Conservation (phyloP, 441 rosid species). For the Gossypium lobatum region DNA sequence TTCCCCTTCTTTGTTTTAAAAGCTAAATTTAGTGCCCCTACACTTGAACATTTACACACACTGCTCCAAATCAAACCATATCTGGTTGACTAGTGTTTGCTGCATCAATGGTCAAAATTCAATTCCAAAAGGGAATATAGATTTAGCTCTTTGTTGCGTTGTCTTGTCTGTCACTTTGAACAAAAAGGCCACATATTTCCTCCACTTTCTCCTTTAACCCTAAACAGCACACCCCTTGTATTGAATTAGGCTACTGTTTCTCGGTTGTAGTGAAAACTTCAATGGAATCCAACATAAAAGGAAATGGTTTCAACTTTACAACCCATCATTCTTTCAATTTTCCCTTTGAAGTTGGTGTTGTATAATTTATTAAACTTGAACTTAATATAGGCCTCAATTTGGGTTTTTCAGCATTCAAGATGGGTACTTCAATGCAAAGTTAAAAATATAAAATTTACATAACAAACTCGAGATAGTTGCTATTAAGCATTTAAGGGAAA, state of each 20-base stretch:
- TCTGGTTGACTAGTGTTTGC: neutral
- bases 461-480: neutral
- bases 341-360: neutral
- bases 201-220: conserved; percentile 22
- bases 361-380: neutral
- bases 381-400: neutral
- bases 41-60: neutral
- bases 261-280: neutral
- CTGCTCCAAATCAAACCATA: neutral
- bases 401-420: neutral
- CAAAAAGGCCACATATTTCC: neutral
- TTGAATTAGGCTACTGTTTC: conserved; percentile 7
- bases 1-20: neutral
- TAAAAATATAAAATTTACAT: neutral
- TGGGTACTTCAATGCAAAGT: neutral
- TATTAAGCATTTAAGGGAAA: neutral
- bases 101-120: neutral
- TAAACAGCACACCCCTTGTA: neutral
- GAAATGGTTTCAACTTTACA: neutral
- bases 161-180: conserved; percentile 7
- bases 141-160: neutral
- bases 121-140: neutral
- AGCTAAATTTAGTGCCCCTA: neutral
- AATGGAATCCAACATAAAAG: neutral
- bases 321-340: neutral